Percentiles rank a stretch among this genome's conserved stretches.
Conservation (phyloP, 208 protist genomes). For the Leptomonas seymouri region DNA sequence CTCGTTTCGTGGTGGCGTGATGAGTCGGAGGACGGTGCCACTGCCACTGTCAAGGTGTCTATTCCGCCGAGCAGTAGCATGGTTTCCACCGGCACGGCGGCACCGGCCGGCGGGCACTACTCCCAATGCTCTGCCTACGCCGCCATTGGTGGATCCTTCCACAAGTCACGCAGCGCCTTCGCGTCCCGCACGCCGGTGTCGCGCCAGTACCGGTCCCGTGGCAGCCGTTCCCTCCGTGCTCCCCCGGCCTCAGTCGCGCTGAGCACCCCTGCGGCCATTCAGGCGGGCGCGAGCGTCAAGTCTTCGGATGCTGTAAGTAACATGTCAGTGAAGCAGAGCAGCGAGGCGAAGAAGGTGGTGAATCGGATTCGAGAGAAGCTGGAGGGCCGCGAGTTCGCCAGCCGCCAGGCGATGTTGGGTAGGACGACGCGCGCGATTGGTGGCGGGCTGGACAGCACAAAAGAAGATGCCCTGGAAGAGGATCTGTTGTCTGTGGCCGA, state of each 20-base stretch:
- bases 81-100: constrained; percentile 7
- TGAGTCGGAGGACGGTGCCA: constrained; percentile 32
- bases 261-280: not conserved
- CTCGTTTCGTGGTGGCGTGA: constrained; percentile 99
- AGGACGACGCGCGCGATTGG: constrained; percentile 8
- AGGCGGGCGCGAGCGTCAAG: constrained; percentile 8
- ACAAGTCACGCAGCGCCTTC: constrained; percentile 33
- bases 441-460: constrained; percentile 22
- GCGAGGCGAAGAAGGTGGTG: constrained; percentile 96
- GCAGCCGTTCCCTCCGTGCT: constrained; percentile 18
- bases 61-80: constrained; percentile 24
- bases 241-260: constrained; percentile 19
- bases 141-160: constrained; percentile 44
- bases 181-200: constrained; percentile 28
- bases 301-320: constrained; percentile 26
- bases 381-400: constrained; percentile 96
- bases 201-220: constrained; percentile 15
- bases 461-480: constrained; percentile 2
- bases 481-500: constrained; percentile 3
- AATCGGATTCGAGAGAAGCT: constrained; percentile 98
- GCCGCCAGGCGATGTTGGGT: constrained; percentile 20
- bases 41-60: constrained; percentile 9
- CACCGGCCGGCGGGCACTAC: constrained; percentile 21
- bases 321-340: constrained; percentile 69
- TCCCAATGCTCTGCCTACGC: constrained; percentile 40